Conservation (phyloP, 768 basidiomycete species). For the Kondoa subrosea region DNA sequence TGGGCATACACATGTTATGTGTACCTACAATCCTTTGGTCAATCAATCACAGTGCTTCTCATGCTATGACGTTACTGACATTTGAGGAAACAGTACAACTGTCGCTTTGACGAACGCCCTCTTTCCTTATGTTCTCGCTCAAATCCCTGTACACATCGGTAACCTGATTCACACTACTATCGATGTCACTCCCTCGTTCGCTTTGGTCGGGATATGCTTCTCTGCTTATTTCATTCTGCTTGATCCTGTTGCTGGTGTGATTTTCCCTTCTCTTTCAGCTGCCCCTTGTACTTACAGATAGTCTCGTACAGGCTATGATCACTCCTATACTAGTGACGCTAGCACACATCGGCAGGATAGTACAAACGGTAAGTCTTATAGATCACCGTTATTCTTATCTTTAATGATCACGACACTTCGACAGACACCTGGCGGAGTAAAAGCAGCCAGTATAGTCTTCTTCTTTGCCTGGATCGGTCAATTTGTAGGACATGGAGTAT, state of each 20-base stretch:
- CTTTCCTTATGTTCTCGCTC: neutral
- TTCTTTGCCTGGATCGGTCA: constrained; percentile 53
- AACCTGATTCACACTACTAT: neutral
- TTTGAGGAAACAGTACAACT: neutral
- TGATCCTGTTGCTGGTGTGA: neutral
- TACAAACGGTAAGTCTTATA: neutral
- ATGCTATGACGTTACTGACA: neutral
- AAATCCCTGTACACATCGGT: neutral
- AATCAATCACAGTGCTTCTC: neutral
- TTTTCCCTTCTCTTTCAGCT: neutral
- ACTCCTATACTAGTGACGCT: neutral
- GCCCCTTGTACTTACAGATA: neutral
- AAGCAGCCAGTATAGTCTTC: neutral
- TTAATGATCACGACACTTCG: neutral
- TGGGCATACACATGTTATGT: constrained; percentile 6
- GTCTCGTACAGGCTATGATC: neutral
- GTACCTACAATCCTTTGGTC: constrained; percentile 6
- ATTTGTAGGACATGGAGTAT: constrained; percentile 64
- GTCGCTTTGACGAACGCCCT: neutral
- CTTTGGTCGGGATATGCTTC: neutral
- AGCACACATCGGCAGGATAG: neutral
- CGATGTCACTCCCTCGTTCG: neutral
- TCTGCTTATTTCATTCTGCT: neutral
- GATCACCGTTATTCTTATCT: neutral
- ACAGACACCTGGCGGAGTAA: neutral